Conservation (phyloP, 108 stramenopile species). For the Cyclotella atomus region DNA sequence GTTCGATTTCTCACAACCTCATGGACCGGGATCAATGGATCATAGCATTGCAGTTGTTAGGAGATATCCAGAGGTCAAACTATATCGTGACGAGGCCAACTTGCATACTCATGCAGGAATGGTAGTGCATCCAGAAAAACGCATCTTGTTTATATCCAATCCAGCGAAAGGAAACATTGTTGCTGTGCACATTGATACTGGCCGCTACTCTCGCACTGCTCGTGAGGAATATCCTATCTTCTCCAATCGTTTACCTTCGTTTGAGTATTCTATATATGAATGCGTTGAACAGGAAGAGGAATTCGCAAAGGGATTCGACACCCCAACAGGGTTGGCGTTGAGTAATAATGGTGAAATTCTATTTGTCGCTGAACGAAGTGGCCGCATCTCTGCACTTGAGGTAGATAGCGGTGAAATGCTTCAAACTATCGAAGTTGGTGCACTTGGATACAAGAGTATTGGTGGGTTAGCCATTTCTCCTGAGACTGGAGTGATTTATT, state of each 20-base stretch:
- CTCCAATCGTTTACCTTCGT: conserved; percentile 39
- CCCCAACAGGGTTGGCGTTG: conserved; percentile 50
- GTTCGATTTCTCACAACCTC: conserved; percentile 61
- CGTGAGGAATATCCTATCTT: conserved; percentile 58
- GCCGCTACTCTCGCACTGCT: conserved; percentile 52
- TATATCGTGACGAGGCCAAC: conserved; percentile 17
- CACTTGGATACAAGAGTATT: conserved; percentile 39
- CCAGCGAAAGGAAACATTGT: conserved; percentile 35
- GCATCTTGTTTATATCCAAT: conserved; percentile 43
- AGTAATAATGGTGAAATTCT: conserved; percentile 37
- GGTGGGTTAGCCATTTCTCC: conserved; percentile 47
- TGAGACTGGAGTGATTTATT: conserved; percentile 23
- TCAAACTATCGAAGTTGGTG: conserved; percentile 20
- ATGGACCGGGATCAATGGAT: conserved; percentile 50
- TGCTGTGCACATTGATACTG: conserved; percentile 44
- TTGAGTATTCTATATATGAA: conserved; percentile 59
- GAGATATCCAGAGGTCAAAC: conserved; percentile 49
- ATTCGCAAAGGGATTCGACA: conserved; percentile 26
- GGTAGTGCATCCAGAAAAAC: conserved; percentile 47
- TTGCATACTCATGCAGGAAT: conserved; percentile 43
- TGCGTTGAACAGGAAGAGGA: conserved; percentile 44
- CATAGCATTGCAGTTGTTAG: conserved; percentile 50
- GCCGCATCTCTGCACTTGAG: conserved; percentile 43
- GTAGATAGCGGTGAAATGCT: conserved; percentile 38
- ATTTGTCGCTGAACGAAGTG: conserved; percentile 50